Evolutionary conservation across 192 early-diverging fungal genomes (phyloP), one percentile per base, ranked within the genome.

Genomic region (Chytriomyces sp.): DNA sequence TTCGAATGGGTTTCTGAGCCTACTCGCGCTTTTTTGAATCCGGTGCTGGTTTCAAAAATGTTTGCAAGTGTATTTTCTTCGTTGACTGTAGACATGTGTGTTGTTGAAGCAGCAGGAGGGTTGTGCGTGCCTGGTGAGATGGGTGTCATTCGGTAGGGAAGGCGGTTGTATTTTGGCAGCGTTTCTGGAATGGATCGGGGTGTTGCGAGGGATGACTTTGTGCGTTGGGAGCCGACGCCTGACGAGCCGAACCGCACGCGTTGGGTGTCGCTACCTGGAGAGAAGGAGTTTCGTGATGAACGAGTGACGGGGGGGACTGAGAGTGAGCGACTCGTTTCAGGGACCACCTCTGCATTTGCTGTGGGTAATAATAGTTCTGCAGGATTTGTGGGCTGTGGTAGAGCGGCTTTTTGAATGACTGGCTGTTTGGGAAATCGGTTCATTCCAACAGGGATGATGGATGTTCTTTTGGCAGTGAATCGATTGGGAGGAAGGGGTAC

Each of bases 91-190:
- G 35, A 35, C 35, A 35, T 35, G 35, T 35, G 35, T 35, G 35
- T 35, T 2, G 23, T 28, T 28, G 18, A 28, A 47, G n/a, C 8
- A 9, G 16, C 4, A 64, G 23, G 64, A 16, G 64, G 13, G 13
- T 26, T 28, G 13, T 13, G 2, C 35, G 26, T 43, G 16, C 18
- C n/a, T 20, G 72, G 72, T 35, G 10, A 46, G 8, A 73, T 59
- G 2, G 61, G 63, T 20, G 72, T 45, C 44, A 73, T 63, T 61
- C 8, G 57, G 50, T 73, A 73, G 53, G 72, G 8, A 24, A 63
- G 20, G 5, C 72, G 57, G 18, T 60, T 59, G 61, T 73, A 73
- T 45, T 63, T 24, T 9, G 60, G 60, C 11, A 46, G 10, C 5
- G 45, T 13, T 23, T 63, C 45, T 59, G 28, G 60, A 1, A 63